These are phyloP conservation scores for Rhizophagus prolifer DNA, from an alignment of 192 early-diverging fungal genomes.

Conservation along the genomic window DNA sequence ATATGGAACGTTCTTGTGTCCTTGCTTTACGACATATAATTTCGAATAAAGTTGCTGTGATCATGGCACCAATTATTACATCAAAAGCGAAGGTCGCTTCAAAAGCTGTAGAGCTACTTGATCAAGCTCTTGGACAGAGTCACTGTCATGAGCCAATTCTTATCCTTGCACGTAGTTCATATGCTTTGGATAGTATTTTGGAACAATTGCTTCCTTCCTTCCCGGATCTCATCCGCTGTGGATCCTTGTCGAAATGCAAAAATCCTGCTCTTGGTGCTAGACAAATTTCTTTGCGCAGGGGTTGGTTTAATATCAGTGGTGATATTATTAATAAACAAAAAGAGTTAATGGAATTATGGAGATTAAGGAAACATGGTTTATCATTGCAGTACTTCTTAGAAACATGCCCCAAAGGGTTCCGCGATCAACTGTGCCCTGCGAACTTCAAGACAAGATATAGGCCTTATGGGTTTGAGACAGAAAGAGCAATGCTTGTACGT, in stretches of 20 bases:
- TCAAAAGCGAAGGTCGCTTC: conserved; percentile 35
- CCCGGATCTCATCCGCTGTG: conserved; percentile 33
- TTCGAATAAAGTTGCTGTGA: conserved; percentile 31
- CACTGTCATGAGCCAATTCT: conserved; percentile 32
- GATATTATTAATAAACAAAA: not conserved
- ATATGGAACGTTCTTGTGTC: conserved; percentile 29
- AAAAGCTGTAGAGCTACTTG: conserved; percentile 28
- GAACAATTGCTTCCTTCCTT: not conserved
- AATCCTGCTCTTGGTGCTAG: not conserved
- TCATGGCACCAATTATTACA: conserved; percentile 32
- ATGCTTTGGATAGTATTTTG: conserved; percentile 28
- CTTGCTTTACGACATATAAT: conserved; percentile 32
- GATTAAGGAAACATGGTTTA: not conserved
- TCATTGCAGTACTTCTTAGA: not conserved
- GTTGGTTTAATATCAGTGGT: not conserved
- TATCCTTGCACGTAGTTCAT: conserved; percentile 28
- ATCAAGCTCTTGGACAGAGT: conserved; percentile 21
- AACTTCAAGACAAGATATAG: not conserved
- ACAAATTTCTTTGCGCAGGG: not conserved
- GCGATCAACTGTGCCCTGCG: not conserved
- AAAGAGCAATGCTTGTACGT: not conserved
- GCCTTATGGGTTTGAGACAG: not conserved
- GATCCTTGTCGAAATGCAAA: not conserved
- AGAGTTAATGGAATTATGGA: not conserved
- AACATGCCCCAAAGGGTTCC: not conserved